Conservation (phyloP, 345 rosid species). For the Cardiospermum halicacabum region DNA sequence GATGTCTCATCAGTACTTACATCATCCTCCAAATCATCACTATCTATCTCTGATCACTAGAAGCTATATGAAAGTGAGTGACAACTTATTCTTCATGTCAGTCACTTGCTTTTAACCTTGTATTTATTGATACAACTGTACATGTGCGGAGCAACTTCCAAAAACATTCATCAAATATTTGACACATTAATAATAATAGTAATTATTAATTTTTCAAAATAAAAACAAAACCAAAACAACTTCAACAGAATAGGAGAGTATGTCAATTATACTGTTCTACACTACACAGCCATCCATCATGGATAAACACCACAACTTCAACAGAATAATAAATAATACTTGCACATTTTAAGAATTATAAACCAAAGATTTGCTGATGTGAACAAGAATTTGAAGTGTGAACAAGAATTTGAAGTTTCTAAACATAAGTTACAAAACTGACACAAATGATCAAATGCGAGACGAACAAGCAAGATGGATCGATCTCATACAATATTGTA, state of each 20-base stretch:
- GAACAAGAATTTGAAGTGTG: neutral
- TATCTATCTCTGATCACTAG: neutral
- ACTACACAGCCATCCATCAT: too few species aligned
- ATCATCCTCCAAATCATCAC: constrained; percentile 11
- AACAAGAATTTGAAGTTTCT: neutral
- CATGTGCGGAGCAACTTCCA: too few species aligned
- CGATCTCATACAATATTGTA: neutral
- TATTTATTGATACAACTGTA: neutral
- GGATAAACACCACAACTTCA: too few species aligned
- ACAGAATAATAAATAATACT: too few species aligned
- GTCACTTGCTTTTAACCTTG: neutral
- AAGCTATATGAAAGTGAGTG: constrained; percentile 8
- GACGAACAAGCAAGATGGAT: neutral
- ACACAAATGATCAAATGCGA: neutral
- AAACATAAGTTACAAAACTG: constrained; percentile 5
- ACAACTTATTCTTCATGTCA: neutral
- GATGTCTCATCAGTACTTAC: neutral
- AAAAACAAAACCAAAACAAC: too few species aligned
- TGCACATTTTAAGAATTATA: neutral
- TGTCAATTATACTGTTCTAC: too few species aligned
- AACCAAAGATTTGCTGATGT: neutral
- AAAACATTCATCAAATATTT: too few species aligned
- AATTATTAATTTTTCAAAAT: too few species aligned
- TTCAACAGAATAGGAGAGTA: too few species aligned
- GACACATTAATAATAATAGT: too few species aligned